phyloP scores from a whole-genome alignment of 2,329 filamentous ascomycete genomes.

The Ciborinia camelliae region DNA sequence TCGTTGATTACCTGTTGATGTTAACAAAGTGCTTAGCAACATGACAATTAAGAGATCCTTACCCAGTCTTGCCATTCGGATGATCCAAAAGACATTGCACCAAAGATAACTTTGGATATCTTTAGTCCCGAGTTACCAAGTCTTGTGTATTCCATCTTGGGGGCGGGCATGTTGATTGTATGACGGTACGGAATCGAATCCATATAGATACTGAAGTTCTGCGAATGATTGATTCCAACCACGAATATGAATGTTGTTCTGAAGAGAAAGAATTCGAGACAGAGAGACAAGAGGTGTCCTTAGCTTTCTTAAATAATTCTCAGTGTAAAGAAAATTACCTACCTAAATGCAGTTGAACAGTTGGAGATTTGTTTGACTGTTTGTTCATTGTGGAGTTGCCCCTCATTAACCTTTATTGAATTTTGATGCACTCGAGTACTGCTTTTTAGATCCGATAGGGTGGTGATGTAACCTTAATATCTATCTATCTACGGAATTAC shows the following conservation, averaged over 20 bases:
- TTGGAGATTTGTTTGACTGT: not conserved
- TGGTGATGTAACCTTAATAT: not conserved
- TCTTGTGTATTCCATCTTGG: conserved; percentile 37
- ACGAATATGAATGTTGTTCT: not conserved
- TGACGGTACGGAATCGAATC: not conserved
- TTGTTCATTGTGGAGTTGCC: not conserved
- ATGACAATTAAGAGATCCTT: conserved; percentile 25
- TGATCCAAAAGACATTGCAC: conserved; percentile 49
- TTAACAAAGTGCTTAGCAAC: conserved; percentile 40
- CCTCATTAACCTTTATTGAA: not conserved
- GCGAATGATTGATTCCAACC: not conserved
- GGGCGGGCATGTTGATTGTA: conserved; percentile 18
- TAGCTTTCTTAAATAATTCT: not conserved
- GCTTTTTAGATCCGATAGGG: not conserved
- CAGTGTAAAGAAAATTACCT: not conserved
- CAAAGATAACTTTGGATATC: conserved; percentile 52
- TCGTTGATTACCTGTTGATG: conserved; percentile 46
- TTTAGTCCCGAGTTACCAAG: conserved; percentile 52
- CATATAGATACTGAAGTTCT: not conserved
- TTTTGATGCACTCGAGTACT: too few relatives aligned
- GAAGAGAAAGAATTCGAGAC: not conserved
- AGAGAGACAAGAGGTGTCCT: not conserved
- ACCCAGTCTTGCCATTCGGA: conserved; percentile 48
- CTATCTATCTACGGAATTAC: not conserved
- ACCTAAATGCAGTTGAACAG: not conserved